A percentile compares a stretch with the other conserved stretches of the same genome.
Conservation (phyloP, 2,329 filamentous ascomycete species). For the Ophiocordyceps sinensis region DNA sequence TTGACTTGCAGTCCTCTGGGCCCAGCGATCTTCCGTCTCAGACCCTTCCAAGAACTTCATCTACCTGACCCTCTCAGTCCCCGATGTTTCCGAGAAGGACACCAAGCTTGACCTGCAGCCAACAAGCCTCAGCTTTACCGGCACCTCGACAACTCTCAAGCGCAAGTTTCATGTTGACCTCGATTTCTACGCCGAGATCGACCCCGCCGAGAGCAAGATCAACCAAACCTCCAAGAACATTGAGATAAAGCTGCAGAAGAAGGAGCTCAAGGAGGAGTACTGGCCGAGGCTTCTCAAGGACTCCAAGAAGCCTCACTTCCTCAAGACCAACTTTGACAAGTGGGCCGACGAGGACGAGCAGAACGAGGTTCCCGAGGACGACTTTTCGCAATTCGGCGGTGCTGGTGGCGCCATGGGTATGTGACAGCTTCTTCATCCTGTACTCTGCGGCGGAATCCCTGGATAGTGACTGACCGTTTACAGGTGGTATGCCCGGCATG, state of each 20-base stretch:
- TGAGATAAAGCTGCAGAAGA: conserved; percentile 89
- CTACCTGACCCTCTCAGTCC: conserved; percentile 80
- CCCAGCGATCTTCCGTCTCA: conserved; percentile 75
- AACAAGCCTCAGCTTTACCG: conserved; percentile 64
- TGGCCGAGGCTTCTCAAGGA: conserved; percentile 95
- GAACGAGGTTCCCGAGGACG: conserved; percentile 74
- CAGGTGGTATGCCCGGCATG: conserved; percentile 42
- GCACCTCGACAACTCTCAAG: conserved; percentile 72
- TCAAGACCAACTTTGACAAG: conserved; percentile 99
- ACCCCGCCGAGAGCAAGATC: conserved; percentile 67
- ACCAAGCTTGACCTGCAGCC: conserved; percentile 76
- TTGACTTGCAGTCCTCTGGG: conserved; percentile 70
- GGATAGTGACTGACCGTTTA: not conserved
- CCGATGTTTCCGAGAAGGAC: conserved; percentile 64
- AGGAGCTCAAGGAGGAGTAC: conserved; percentile 86
- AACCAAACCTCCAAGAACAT: conserved; percentile 81
- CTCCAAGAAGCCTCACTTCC: conserved; percentile 75
- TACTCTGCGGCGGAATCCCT: not conserved
- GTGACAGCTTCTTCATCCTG: conserved; percentile 13
- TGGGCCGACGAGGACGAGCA: conserved; percentile 99
- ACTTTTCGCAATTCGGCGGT: conserved; percentile 48
- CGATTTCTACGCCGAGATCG: conserved; percentile 83
- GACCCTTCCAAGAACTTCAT: conserved; percentile 85
- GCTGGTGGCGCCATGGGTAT: conserved; percentile 38
- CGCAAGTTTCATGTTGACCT: conserved; percentile 74